Conservation (phyloP, 2,329 filamentous ascomycete genomes). For the Aspergillus bombycis region DNA sequence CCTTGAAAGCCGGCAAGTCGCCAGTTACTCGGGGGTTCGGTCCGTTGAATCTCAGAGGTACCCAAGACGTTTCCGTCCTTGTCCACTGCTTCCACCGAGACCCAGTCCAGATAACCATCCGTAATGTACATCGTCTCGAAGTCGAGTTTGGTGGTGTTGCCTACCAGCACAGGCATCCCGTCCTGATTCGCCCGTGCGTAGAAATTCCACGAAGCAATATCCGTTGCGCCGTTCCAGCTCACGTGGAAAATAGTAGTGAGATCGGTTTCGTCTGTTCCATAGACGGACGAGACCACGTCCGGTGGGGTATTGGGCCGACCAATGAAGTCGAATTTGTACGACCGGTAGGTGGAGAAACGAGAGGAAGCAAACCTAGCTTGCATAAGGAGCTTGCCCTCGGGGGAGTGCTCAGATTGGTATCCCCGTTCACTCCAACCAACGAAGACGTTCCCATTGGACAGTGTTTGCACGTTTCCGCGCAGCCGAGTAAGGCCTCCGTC, state of each 20-base stretch:
- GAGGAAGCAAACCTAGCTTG: constrained; percentile 38
- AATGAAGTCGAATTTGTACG: constrained; percentile 43
- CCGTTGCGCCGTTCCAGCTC: constrained; percentile 55
- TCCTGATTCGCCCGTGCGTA: constrained; percentile 28
- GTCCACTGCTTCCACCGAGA: constrained; percentile 36
- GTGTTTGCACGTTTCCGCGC: constrained; percentile 39
- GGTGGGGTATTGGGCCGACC: constrained; percentile 38
- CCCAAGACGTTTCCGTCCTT: constrained; percentile 29
- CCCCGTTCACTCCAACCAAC: constrained; percentile 42
- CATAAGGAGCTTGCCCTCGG: constrained; percentile 40
- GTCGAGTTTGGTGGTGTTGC: constrained; percentile 33
- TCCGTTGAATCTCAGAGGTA: constrained; percentile 30
- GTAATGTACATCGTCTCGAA: constrained; percentile 43
- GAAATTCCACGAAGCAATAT: constrained; percentile 46
- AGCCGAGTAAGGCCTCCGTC: constrained; percentile 38
- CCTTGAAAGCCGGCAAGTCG: constrained; percentile 33
- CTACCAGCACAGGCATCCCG: constrained; percentile 29
- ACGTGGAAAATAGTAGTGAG: constrained; percentile 34
- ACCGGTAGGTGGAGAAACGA: constrained; percentile 44
- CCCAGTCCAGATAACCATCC: constrained; percentile 35
- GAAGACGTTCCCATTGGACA: constrained; percentile 43
- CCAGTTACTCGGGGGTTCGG: constrained; percentile 32
- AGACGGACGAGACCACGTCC: constrained; percentile 36
- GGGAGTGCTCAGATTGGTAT: constrained; percentile 40
- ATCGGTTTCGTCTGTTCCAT: constrained; percentile 28